Conservation (phyloP, 2,329 filamentous ascomycete species). For the Colletotrichum sp. region DNA sequence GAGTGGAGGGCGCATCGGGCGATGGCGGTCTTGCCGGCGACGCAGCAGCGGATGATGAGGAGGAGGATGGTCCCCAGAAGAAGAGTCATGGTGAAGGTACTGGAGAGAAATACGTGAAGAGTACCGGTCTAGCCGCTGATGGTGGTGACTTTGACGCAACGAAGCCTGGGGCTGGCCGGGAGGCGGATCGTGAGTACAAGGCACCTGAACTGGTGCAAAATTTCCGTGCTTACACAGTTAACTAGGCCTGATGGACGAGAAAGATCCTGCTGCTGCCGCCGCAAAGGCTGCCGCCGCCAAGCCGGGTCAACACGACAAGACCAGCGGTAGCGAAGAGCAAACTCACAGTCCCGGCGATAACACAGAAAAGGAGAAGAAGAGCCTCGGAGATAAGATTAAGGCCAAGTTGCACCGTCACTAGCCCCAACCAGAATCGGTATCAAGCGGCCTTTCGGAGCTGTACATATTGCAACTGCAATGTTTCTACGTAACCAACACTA, state of each 20-base stretch:
- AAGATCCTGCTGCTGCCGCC: constrained; percentile 34
- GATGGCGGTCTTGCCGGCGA: constrained; percentile 23
- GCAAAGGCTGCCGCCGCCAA: constrained; percentile 14
- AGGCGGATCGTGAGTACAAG: constrained; percentile 65
- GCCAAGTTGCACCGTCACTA: constrained; percentile 65
- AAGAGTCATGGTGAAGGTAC: constrained; percentile 44
- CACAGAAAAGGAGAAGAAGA: constrained; percentile 48
- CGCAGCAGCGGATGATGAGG: constrained; percentile 2
- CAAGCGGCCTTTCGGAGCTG: not conserved
- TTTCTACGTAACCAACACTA: not conserved
- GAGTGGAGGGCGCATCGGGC: not conserved
- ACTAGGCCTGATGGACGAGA: constrained; percentile 58
- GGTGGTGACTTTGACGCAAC: constrained; percentile 72
- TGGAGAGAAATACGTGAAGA: constrained; percentile 62
- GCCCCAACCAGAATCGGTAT: not conserved
- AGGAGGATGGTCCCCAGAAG: constrained; percentile 21
- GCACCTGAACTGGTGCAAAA: not conserved
- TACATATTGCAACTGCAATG: not conserved
- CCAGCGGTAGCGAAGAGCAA: constrained; percentile 21
- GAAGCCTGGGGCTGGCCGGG: constrained; percentile 66
- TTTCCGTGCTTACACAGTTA: constrained; percentile 18
- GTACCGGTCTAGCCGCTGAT: constrained; percentile 64
- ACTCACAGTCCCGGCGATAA: constrained; percentile 22
- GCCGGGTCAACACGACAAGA: constrained; percentile 24
- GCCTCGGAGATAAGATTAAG: constrained; percentile 70